Evolutionary conservation across 176 grass and related monocot genomes (phyloP), one percentile per base, ranked within the genome.

Genomic region (Zea luxurians): DNA sequence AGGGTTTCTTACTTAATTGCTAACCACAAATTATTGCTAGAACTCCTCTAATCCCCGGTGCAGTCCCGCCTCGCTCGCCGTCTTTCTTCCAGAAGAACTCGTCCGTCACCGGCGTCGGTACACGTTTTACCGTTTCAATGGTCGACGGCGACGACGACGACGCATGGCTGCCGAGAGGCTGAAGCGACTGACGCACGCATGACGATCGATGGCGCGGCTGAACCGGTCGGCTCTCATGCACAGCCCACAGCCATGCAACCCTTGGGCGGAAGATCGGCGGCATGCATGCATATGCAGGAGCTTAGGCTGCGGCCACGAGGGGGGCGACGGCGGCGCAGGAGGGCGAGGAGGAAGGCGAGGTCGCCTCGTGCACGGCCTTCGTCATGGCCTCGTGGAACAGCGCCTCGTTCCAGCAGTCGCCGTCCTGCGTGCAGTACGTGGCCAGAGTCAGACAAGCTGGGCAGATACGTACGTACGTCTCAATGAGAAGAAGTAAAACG

Each of bases 391-490:
- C 83, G 49, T 82, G 44, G 54, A 98, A 92, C 27, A 73, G 57
- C 59, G 78, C 72, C 91, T 98, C 74, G 57, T 94, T 75, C 95
- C 89, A 94, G 45, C 87, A 92, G 36, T 94, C 78, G 38, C 70
- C 70, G 4, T 86, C 90, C 90, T 40, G 27, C 27, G 27, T 97
- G 93, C 37, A 18, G 38, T 61, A 18, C 43, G 43, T 8, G 43
- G 27, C 27, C 27, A 27, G 27, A 6, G 74, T 58, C 57, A 38
- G 43, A 66, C 3, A 64, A 6, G 43, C 8, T 27, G 27, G 27
- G 38, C 5, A 63, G 0, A 13, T 4, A 13, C 20, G 5, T 6
- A 62, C 27, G 60, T 4, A 62, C 27, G 60, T 27, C 27, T 62
- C 60, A 64, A 37, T 20, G 40, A 37, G 40, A 37, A 45, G 27